Evolutionary conservation across 441 rosid genomes (phyloP), one percentile per base, ranked within the genome.

Genomic region (Pelargonium fulgidum): DNA sequence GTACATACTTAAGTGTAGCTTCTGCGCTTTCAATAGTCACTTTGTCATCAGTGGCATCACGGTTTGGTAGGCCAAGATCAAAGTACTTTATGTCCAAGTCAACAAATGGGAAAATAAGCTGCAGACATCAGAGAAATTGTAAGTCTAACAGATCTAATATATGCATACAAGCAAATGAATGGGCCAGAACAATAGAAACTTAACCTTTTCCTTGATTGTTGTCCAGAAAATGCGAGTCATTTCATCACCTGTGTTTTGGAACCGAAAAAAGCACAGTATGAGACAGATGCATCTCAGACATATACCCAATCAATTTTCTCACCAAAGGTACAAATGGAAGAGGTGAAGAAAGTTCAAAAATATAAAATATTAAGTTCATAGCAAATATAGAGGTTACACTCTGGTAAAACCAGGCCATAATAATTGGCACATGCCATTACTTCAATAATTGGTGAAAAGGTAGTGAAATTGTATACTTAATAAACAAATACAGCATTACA

Each of bases 1-100:
- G n/a, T 4, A 65, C 87, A 68, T 77, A 89, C 94, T 83, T 90
- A 6, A 87, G 84, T 73, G 98, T 89, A 76, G 98, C 97, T 81
- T 89, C 89, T 36, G 96, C 98, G 79, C 97, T 91, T 79, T 89
- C 93, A 70, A 89, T n/a, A 3, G 98, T 93, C 58, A 93, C 98
- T 80, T 81, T 84, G 77, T 93, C 98, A 78, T 88, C 85, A 1
- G 98, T 93, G 68, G 93, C 94, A 81, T 93, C 97, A 70, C 96
- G 98, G 59, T 93, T 72, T 54, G 84, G 89, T 75, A 91, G 90
- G 59, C 98, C 96, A 63, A 93, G 98, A 73, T 93, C 98, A 13
- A 77, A 93, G 77, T 93, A 93, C 80, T 89, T 93, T 70, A 93
- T 89, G 77, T 93, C 97, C 95, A 93, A 77, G 68, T 93, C 97